A percentile compares a stretch with the other conserved stretches of the same genome.
phyloP scores from a whole-genome alignment of 768 basidiomycete genomes.

The Lepiota venenata region DNA sequence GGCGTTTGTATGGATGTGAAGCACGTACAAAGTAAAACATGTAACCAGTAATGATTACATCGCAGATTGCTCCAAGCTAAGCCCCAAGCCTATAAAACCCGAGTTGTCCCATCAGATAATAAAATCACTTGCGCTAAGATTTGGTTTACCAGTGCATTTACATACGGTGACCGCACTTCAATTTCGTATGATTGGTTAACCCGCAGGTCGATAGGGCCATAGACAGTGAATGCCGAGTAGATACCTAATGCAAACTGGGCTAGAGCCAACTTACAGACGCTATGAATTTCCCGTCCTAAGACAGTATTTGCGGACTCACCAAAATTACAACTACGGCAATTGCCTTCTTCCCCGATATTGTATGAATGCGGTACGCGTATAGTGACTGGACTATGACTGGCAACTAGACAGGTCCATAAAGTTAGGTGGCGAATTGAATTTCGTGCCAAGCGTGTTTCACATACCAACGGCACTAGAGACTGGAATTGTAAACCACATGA shows the following conservation, averaged over 20 bases:
- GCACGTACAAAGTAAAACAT: conserved; percentile 1
- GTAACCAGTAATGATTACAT: neutral
- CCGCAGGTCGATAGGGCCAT: neutral
- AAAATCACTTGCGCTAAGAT: too few species aligned
- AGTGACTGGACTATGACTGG: neutral
- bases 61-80: neutral
- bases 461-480: neutral
- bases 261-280: neutral
- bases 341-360: neutral
- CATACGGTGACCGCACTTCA: too few species aligned
- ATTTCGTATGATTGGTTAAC: too few species aligned
- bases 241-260: neutral
- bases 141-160: too few species aligned
- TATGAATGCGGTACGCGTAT: neutral
- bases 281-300: neutral
- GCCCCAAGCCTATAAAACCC: neutral
- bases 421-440: too few species aligned
- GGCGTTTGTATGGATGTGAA: neutral
- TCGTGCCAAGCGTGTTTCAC: neutral
- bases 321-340: neutral
- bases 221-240: neutral
- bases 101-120: neutral
- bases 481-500: conserved; percentile 6
- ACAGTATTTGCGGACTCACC: neutral
- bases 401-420: neutral